Conservation (phyloP, 1,284 basidiomycete species). For the Cerioporus squamosus region DNA sequence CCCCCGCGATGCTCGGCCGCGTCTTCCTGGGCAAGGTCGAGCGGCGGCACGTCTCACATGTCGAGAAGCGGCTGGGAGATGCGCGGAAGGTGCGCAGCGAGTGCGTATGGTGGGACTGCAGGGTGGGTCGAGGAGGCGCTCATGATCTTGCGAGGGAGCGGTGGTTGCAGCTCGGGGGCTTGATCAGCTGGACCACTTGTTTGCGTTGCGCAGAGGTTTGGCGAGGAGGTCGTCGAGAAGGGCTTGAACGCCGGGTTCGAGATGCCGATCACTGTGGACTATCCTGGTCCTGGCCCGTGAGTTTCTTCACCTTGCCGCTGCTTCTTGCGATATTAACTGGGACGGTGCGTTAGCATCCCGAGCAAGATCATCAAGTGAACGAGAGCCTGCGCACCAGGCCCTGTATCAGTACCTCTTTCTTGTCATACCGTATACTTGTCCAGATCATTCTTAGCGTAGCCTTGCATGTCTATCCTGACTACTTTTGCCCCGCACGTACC, state of each 20-base stretch:
- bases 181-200: conserved; percentile 8
- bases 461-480: background rate
- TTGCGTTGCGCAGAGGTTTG: conserved; percentile 10
- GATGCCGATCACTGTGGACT: conserved; percentile 14
- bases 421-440: background rate
- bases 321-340: background rate
- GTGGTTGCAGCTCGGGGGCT: background rate
- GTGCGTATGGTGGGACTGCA: conserved; percentile 17
- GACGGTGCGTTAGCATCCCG: background rate
- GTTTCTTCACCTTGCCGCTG: background rate
- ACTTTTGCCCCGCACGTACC: background rate
- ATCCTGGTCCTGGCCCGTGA: conserved; percentile 13
- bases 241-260: conserved; percentile 4
- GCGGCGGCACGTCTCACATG: background rate
- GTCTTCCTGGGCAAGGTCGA: conserved; percentile 15
- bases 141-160: conserved; percentile 1
- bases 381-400: background rate
- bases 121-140: conserved; percentile 21
- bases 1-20: conserved; percentile 22
- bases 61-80: conserved; percentile 7
- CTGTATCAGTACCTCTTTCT: background rate
- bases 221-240: conserved; percentile 7
- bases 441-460: background rate
- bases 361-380: conserved; percentile 4
- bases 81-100: background rate